Conservation (phyloP, 768 basidiomycete genomes). For the Agaricus subrufescens region DNA sequence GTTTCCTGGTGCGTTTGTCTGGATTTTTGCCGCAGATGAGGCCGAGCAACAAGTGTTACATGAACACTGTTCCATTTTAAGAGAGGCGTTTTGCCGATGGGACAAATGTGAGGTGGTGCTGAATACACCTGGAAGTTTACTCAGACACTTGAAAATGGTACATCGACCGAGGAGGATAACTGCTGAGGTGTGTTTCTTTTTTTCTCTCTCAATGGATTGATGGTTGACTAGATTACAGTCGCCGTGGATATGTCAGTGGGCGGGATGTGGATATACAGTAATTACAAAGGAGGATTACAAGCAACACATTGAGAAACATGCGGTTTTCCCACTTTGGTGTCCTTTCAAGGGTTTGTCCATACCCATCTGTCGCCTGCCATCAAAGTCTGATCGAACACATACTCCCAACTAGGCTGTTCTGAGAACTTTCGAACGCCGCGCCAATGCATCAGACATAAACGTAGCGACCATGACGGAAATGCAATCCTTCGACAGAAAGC, state of each 20-base stretch:
- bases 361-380: neutral
- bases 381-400: conserved; percentile 10
- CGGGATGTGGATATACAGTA: conserved; percentile 45
- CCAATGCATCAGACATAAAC: conserved; percentile 44
- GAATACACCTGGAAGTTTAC: conserved; percentile 47
- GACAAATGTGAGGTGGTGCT: conserved; percentile 47
- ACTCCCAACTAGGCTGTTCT: conserved; percentile 42
- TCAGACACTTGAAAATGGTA: conserved; percentile 45
- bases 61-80: conserved; percentile 25
- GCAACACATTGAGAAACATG: conserved; percentile 54
- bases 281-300: conserved; percentile 25
- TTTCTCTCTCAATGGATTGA: neutral
- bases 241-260: conserved; percentile 52
- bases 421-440: conserved; percentile 40
- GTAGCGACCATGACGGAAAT: neutral
- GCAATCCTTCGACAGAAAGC: conserved; percentile 34
- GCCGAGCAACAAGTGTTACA: conserved; percentile 33
- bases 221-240: conserved; percentile 19
- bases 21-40: conserved; percentile 31
- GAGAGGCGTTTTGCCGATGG: conserved; percentile 48
- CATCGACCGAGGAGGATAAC: conserved; percentile 18
- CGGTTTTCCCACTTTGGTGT: conserved; percentile 35
- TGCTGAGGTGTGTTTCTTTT: conserved; percentile 14
- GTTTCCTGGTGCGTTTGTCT: conserved; percentile 8
- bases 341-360: conserved; percentile 44